Conservation (phyloP, 257 asterid species). For the Nyctanthes arbortristis region DNA sequence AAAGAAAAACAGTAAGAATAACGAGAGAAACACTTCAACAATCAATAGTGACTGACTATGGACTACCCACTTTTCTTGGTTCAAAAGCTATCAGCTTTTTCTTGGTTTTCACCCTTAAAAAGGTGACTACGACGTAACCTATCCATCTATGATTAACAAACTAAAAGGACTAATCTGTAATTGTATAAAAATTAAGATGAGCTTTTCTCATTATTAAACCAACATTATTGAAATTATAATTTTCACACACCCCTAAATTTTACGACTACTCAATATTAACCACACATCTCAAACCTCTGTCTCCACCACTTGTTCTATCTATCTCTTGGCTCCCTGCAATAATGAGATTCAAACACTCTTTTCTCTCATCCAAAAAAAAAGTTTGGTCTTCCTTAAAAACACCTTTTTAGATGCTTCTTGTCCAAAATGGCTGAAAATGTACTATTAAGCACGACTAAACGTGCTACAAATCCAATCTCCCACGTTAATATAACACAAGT, state of each 20-base stretch:
- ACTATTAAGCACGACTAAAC: neutral
- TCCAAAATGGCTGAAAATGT: neutral
- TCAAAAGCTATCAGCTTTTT: constrained; percentile 55
- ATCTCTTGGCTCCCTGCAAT: too few species aligned
- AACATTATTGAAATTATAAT: too few species aligned
- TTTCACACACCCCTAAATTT: too few species aligned
- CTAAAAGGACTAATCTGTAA: constrained; percentile 19
- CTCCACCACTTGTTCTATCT: too few species aligned
- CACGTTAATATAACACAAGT: constrained; percentile 6
- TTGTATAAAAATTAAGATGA: too few species aligned
- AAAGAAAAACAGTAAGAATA: constrained; percentile 34
- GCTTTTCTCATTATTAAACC: too few species aligned
- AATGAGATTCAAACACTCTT: too few species aligned
- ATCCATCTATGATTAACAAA: constrained; percentile 23
- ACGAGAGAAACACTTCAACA: constrained; percentile 55
- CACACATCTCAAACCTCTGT: too few species aligned
- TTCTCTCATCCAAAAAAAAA: constrained; percentile 9
- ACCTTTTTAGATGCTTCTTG: neutral
- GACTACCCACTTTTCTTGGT: constrained; percentile 59
- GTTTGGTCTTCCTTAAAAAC: neutral
- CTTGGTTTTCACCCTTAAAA: constrained; percentile 26
- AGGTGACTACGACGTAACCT: constrained; percentile 57
- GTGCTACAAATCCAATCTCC: constrained; percentile 8
- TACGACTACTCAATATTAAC: too few species aligned
- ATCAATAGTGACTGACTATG: too few species aligned